Conservation (phyloP, 352 stramenopile genomes). For the Nothophytophthora sp. region DNA sequence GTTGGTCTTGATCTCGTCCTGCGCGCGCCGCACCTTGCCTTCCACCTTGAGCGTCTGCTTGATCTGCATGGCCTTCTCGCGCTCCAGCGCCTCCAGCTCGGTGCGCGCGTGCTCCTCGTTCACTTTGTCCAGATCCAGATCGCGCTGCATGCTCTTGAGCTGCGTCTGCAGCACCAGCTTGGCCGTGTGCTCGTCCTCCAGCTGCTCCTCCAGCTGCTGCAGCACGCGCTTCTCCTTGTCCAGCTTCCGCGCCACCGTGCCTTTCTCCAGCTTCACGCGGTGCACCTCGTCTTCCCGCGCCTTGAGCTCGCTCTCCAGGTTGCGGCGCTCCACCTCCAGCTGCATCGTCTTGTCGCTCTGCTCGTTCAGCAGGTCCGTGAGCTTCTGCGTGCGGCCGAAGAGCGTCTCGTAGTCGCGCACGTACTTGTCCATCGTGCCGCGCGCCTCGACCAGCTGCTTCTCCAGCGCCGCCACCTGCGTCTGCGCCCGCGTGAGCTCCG, state of each 20-base stretch:
- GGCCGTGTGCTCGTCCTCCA: constrained; percentile 89
- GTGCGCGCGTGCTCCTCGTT: constrained; percentile 71
- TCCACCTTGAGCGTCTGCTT: constrained; percentile 86
- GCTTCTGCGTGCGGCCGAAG: constrained; percentile 90
- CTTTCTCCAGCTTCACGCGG: constrained; percentile 88
- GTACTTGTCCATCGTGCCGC: constrained; percentile 93
- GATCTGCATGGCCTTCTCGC: constrained; percentile 84
- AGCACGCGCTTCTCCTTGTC: constrained; percentile 87
- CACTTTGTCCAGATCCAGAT: constrained; percentile 78
- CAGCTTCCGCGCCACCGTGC: constrained; percentile 89
- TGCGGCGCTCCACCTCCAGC: constrained; percentile 75
- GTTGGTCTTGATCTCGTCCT: constrained; percentile 92
- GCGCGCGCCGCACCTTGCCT: constrained; percentile 82
- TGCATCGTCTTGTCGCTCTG: constrained; percentile 90
- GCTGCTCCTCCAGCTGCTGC: constrained; percentile 89
- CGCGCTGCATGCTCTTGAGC: constrained; percentile 82
- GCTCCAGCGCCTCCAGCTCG: constrained; percentile 86
- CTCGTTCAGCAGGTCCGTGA: constrained; percentile 93
- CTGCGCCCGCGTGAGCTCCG: constrained; percentile 66
- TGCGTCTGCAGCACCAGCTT: constrained; percentile 85
- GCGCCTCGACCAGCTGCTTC: constrained; percentile 80
- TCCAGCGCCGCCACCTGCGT: constrained; percentile 80
- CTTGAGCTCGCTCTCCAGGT: constrained; percentile 89
- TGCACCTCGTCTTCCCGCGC: constrained; percentile 80
- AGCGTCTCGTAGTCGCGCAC: constrained; percentile 93